Evolutionary conservation across 495 filamentous ascomycete species (phyloP).

Genomic region (Penicillium psychrofluorescens): DNA sequence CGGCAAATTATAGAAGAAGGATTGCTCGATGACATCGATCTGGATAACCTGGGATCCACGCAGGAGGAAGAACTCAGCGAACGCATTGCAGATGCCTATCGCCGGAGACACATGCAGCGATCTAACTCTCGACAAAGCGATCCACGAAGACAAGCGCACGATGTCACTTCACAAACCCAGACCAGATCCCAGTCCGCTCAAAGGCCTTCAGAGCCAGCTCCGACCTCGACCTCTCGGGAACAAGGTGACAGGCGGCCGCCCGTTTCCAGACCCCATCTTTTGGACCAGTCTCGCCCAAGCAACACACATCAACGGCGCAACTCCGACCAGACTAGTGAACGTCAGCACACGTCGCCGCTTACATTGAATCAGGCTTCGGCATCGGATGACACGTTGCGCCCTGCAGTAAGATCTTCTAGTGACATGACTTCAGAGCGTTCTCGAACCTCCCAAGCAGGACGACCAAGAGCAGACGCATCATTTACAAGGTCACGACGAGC

Average conservation of each 20-base stretch:
- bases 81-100: conserved; percentile 80
- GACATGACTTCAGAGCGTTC: conserved; percentile 34
- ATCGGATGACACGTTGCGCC: conserved; percentile 30
- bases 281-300: conserved; percentile 35
- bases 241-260: conserved; percentile 34
- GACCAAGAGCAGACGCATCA: conserved; percentile 20
- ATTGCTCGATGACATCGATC: conserved; percentile 74
- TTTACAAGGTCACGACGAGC: conserved; percentile 25
- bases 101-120: conserved; percentile 53
- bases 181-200: conserved; percentile 29
- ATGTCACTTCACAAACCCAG: conserved; percentile 18
- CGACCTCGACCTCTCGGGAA: conserved; percentile 8
- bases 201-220: conserved; percentile 7
- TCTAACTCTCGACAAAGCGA: conserved; percentile 23
- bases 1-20: conserved; percentile 86
- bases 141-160: conserved; percentile 16
- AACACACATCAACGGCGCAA: conserved; percentile 38
- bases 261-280: conserved; percentile 47
- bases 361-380: conserved; percentile 25
- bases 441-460: conserved; percentile 19
- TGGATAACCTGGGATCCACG: conserved; percentile 66
- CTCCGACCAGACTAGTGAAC: conserved; percentile 39
- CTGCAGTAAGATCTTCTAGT: conserved; percentile 32
- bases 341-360: conserved; percentile 30
- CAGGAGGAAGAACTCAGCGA: conserved; percentile 84